Evolutionary conservation across 2,329 filamentous ascomycete species (phyloP).

Genomic region (Sarocladiaceae sp.): DNA sequence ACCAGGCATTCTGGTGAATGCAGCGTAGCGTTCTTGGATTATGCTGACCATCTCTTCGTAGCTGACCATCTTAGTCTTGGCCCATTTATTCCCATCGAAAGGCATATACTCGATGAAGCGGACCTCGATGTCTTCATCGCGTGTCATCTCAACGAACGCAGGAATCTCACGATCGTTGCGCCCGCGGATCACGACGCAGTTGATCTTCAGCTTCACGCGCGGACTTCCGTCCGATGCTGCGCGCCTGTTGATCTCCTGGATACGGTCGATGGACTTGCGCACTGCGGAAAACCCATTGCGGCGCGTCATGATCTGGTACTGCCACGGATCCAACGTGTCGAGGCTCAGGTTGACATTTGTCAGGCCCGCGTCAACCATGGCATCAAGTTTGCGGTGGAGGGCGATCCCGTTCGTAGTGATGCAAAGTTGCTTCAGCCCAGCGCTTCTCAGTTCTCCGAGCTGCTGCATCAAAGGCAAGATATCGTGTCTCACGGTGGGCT

Average conservation of each 20-base stretch:
- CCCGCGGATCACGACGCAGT: slow-evolving; percentile 95
- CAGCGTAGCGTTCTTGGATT: slow-evolving; percentile 71
- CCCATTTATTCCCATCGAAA: slow-evolving; percentile 98
- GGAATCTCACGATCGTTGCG: slow-evolving; percentile 88
- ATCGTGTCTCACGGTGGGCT: slow-evolving; percentile 88
- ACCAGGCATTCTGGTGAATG: slow-evolving; percentile 64
- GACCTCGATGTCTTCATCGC: slow-evolving; percentile 82
- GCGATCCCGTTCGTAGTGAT: slow-evolving; percentile 93
- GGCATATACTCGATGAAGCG: slow-evolving; percentile 99
- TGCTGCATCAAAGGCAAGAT: slow-evolving; percentile 88
- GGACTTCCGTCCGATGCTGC: slow-evolving; percentile 89
- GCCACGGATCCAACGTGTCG: slow-evolving; percentile 92
- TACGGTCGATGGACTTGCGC: slow-evolving; percentile 80
- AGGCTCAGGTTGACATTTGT: slow-evolving; percentile 92
- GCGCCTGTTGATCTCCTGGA: slow-evolving; percentile 79
- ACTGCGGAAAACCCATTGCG: slow-evolving; percentile 90
- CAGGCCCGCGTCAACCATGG: slow-evolving; percentile 87
- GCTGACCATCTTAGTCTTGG: slow-evolving; percentile 82
- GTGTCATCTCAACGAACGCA: slow-evolving; percentile 85
- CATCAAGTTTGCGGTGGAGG: slow-evolving; percentile 82
- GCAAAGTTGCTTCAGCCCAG: slow-evolving; percentile 81
- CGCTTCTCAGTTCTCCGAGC: slow-evolving; percentile 70
- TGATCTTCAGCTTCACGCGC: slow-evolving; percentile 90
- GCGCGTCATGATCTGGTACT: slow-evolving; percentile 95
- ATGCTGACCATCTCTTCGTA: slow-evolving; percentile 86